phyloP scores from a whole-genome alignment of 139 green algal genomes.

The Picochlorum sp. region DNA sequence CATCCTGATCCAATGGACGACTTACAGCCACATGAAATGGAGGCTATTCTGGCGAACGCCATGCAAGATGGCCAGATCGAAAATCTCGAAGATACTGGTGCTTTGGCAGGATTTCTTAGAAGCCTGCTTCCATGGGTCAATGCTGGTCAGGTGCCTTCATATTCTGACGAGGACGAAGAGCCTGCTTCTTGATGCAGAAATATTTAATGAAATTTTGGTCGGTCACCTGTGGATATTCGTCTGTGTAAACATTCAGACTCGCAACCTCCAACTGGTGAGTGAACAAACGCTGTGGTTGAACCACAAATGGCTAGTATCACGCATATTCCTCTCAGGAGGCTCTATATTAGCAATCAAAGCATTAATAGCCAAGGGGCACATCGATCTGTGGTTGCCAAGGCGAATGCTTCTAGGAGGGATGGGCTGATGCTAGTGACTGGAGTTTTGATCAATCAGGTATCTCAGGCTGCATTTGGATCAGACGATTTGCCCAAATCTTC shows the following conservation, averaged over 20 bases:
- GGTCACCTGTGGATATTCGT: no score
- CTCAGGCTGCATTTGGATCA: no score
- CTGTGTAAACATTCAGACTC: no score
- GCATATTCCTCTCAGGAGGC: not conserved
- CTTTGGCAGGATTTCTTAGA: constrained; percentile 59
- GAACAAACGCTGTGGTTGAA: no score
- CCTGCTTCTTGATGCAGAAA: no score
- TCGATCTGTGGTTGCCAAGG: no score
- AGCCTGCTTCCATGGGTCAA: constrained; percentile 73
- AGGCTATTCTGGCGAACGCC: not conserved
- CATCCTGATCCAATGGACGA: not conserved
- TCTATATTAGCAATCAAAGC: not conserved
- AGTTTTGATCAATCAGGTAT: no score
- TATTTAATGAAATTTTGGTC: no score
- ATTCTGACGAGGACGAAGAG: constrained; percentile 19
- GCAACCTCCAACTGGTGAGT: no score
- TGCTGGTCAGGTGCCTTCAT: constrained; percentile 51
- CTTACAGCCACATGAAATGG: not conserved
- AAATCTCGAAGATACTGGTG: constrained; percentile 39
- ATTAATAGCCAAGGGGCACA: not conserved
- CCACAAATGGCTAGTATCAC: not conserved
- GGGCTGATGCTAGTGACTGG: no score
- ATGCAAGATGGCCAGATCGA: constrained; percentile 1
- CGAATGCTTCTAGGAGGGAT: no score
- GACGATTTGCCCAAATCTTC: no score